Base-by-base conservation (phyloP, 345 rosid species). In the Populus nigra region DNA sequence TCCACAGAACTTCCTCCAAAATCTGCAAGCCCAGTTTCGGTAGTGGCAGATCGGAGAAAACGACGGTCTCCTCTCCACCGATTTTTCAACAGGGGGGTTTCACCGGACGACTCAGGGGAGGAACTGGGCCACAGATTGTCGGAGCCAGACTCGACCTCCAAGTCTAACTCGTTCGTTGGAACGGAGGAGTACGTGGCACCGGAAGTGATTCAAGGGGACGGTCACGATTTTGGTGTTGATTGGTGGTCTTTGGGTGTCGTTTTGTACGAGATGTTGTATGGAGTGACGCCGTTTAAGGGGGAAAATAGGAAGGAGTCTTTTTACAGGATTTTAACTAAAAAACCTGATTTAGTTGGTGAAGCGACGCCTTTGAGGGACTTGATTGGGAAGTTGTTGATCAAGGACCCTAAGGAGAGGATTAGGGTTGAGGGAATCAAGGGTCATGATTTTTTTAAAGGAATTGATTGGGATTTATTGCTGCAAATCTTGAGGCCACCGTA, bases 131-230 rank as follows among this genome's bases (percentile, higher is more conserved):
- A 25, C 5, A 36, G 4, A 0, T 3, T 66, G 11, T 31, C 79
- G n/a, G 86, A 75, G 67, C 66, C 83, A 8, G 82, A 78, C 68
- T 41, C 86, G 0, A 47, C 80, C 4, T 89, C 68, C 66, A 92
- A 89, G 71, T 90, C 93, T 0, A 94, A 94, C 82, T 94, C 98
- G 8, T 92, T 94, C 81, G 98, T 94, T 3, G 98, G 97, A 73
- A 94, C 98, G 18, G 98, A 94, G 77, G 98, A 92, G 76, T 94
- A 94, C 85, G 96, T 94, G 23, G 89, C 98, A 35, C 98, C 96
- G 75, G 98, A 94, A 77, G 73, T 94, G 69, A 85, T 94, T 65
- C 77, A 77, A 62, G 98, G 94, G 45, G 66, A 82, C 13, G 97
- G 98, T 55, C 99, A 95, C 75, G 96, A 91, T 59, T 95, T 90